Evolutionary conservation across 345 rosid species (phyloP).

Genomic region (Rhodomyrtus tomentosa): DNA sequence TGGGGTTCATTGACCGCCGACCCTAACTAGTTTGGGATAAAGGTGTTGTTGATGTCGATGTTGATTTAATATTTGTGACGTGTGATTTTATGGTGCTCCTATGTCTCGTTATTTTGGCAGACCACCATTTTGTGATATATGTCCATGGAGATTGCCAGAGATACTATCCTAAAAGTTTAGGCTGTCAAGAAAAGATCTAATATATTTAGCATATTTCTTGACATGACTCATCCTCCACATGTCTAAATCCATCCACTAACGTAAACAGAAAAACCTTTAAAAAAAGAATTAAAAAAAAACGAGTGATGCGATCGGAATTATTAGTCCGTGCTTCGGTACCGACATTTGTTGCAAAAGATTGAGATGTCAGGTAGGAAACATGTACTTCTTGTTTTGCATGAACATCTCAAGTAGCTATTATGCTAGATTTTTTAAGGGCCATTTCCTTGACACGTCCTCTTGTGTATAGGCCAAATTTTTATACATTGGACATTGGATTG

Average conservation of each 20-base stretch:
- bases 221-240: not conserved
- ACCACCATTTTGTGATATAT: not conserved
- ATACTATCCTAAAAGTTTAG: not conserved
- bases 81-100: not conserved
- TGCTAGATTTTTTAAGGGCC: not conserved
- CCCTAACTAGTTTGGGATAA: too few relatives aligned
- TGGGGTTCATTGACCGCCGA: too few relatives aligned
- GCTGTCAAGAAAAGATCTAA: not conserved
- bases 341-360: not conserved
- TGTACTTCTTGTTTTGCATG: not conserved
- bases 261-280: not conserved
- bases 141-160: not conserved
- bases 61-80: too few relatives aligned
- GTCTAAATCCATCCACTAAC: not conserved
- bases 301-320: not conserved
- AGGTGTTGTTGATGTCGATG: too few relatives aligned
- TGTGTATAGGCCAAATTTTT: not conserved
- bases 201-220: not conserved
- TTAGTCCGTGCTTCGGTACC: not conserved
- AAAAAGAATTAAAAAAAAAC: not conserved
- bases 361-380: not conserved
- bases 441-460: not conserved
- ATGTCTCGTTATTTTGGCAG: not conserved
- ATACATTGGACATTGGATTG: not conserved
- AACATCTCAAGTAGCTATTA: not conserved